Evolutionary conservation across 768 basidiomycete genomes (phyloP).

Genomic region (Paxillus ammoniavirescens): DNA sequence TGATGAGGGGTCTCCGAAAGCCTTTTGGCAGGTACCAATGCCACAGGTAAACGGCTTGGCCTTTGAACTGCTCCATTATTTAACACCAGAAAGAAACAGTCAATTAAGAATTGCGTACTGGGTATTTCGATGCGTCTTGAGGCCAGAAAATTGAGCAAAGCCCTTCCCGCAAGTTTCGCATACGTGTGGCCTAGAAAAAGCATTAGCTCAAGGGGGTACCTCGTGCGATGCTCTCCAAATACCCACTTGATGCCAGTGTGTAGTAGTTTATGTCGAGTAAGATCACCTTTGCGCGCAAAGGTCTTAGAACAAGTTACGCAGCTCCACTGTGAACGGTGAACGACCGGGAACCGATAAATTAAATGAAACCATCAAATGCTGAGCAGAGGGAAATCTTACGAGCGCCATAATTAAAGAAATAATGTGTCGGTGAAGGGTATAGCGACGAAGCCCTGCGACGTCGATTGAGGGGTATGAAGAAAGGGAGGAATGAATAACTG

Average conservation of each 20-base stretch:
- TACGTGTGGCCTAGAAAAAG: conserved; percentile 42
- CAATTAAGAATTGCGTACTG: conserved; percentile 48
- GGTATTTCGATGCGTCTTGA: conserved; percentile 62
- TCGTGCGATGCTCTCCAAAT: neutral
- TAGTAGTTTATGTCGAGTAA: conserved; percentile 51
- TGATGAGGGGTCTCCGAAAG: conserved; percentile 72
- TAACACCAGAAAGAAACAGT: conserved; percentile 3
- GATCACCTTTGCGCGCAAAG: conserved; percentile 60
- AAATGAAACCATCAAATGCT: neutral
- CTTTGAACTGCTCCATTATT: conserved; percentile 39
- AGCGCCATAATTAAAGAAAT: conserved; percentile 18
- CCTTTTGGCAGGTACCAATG: conserved; percentile 42
- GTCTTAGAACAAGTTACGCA: conserved; percentile 47
- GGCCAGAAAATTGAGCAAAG: conserved; percentile 59
- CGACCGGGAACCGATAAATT: neutral
- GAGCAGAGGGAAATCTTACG: conserved; percentile 11
- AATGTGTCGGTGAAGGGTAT: conserved; percentile 20
- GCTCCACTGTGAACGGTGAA: conserved; percentile 28
- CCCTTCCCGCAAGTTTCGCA: conserved; percentile 53
- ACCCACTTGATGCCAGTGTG: conserved; percentile 53
- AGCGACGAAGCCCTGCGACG: conserved; percentile 49
- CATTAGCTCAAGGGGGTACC: neutral
- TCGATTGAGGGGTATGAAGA: conserved; percentile 21
- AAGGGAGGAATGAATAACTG: conserved; percentile 9
- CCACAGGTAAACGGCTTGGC: conserved; percentile 53